Conservation (phyloP, 108 stramenopile genomes). For the Skeletonema potamos region DNA sequence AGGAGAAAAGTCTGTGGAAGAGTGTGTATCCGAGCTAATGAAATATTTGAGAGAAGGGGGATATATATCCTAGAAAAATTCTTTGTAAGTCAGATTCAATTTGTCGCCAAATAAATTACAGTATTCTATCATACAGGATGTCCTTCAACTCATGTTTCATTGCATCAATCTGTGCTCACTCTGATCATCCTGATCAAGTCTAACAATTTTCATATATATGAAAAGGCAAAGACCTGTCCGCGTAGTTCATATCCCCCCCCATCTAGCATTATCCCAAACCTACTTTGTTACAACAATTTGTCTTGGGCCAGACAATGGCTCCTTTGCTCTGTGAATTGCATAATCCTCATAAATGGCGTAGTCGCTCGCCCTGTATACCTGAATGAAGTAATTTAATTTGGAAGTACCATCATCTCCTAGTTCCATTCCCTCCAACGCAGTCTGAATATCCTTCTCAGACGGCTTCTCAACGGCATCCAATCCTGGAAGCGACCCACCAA, state of each 20-base stretch:
- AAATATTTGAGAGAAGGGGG: slow-evolving; percentile 26
- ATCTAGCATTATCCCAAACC: background rate
- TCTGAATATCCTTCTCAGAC: slow-evolving; percentile 63
- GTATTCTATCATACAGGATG: background rate
- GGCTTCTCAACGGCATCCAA: slow-evolving; percentile 55
- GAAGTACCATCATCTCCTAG: slow-evolving; percentile 65
- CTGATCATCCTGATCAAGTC: background rate
- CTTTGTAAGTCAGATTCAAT: background rate
- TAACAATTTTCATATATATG: background rate
- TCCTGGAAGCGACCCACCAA: slow-evolving; percentile 75
- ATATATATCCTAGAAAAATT: slow-evolving; percentile 11
- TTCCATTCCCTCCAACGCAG: slow-evolving; percentile 76
- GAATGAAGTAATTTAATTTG: slow-evolving; percentile 76
- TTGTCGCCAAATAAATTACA: background rate
- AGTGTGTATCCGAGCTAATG: slow-evolving; percentile 20
- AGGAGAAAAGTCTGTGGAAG: slow-evolving; percentile 33
- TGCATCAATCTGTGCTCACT: background rate
- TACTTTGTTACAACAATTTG: slow-evolving; percentile 86
- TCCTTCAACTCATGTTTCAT: background rate
- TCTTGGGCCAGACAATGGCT: slow-evolving; percentile 72
- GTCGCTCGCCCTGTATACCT: slow-evolving; percentile 83
- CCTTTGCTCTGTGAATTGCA: slow-evolving; percentile 74
- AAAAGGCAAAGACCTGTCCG: background rate
- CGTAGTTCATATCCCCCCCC: background rate
- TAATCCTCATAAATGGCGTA: slow-evolving; percentile 85